Evolutionary conservation across 345 rosid species (phyloP).

Genomic region (Camelina hispida): DNA sequence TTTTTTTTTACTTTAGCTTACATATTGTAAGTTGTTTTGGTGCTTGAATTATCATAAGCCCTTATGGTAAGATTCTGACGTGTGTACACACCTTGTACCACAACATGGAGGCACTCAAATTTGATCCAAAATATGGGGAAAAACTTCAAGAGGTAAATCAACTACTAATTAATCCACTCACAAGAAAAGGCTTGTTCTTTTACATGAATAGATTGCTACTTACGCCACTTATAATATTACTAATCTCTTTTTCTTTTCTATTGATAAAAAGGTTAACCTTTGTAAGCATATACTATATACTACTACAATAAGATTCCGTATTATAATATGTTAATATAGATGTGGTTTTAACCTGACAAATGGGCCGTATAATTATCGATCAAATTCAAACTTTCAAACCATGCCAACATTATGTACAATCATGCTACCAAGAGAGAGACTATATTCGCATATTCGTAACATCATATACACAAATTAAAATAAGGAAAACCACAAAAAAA

Average conservation of each 20-base stretch:
- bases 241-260: too few relatives aligned
- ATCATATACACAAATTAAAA: not conserved
- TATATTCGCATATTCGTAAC: not conserved
- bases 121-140: too few relatives aligned
- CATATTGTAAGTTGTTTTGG: too few relatives aligned
- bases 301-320: constrained; percentile 10
- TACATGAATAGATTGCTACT: not conserved
- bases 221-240: not conserved
- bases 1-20: too few relatives aligned
- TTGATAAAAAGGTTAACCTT: not conserved
- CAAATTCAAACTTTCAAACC: not conserved
- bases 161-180: too few relatives aligned
- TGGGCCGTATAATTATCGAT: not conserved
- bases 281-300: constrained; percentile 12
- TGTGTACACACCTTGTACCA: too few relatives aligned
- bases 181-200: not conserved
- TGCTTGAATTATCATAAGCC: too few relatives aligned
- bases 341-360: constrained; percentile 1
- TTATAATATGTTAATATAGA: too few relatives aligned
- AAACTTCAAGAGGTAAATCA: too few relatives aligned
- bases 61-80: too few relatives aligned
- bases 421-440: constrained; percentile 12
- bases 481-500: not conserved
- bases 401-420: constrained; percentile 2
- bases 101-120: too few relatives aligned